These are phyloP conservation scores for Artemisia annua DNA, from an alignment of 129 eudicot genomes.

Conservation along the genomic window DNA sequence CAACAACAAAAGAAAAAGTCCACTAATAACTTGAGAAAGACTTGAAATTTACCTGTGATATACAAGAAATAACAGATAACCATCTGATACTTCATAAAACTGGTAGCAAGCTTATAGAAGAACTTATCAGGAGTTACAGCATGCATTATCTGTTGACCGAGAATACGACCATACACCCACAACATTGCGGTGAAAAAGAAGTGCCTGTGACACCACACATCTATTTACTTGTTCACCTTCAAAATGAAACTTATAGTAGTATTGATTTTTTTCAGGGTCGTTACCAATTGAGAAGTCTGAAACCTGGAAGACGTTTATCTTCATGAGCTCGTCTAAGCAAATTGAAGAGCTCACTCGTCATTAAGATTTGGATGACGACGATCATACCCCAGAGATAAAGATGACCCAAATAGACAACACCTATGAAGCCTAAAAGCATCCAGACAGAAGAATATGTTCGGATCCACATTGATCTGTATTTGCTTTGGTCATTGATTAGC, in stretches of 20 bases:
- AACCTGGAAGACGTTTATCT: slow-evolving; percentile 75
- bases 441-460: slow-evolving; percentile 72
- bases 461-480: slow-evolving; percentile 78
- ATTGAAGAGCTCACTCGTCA: slow-evolving; percentile 75
- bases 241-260: not conserved
- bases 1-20: no score
- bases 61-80: slow-evolving; percentile 77
- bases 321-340: slow-evolving; percentile 76
- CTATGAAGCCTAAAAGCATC: slow-evolving; percentile 56
- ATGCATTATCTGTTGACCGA: slow-evolving; percentile 63
- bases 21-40: not conserved
- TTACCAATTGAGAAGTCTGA: slow-evolving; percentile 82
- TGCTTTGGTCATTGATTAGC: slow-evolving; percentile 62
- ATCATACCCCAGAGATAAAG: slow-evolving; percentile 77
- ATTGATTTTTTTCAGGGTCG: not conserved
- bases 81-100: slow-evolving; percentile 80
- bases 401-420: slow-evolving; percentile 75
- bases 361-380: slow-evolving; percentile 66
- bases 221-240: not conserved
- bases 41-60: slow-evolving; percentile 56
- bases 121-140: slow-evolving; percentile 72
- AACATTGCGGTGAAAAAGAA: slow-evolving; percentile 90
- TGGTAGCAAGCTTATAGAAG: slow-evolving; percentile 61
- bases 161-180: slow-evolving; percentile 81
- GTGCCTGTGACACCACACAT: slow-evolving; percentile 52